A percentile compares a stretch with the other conserved stretches of the same genome.
phyloP scores from a whole-genome alignment of 305 asterid genomes.

The Solanum hybrid region DNA sequence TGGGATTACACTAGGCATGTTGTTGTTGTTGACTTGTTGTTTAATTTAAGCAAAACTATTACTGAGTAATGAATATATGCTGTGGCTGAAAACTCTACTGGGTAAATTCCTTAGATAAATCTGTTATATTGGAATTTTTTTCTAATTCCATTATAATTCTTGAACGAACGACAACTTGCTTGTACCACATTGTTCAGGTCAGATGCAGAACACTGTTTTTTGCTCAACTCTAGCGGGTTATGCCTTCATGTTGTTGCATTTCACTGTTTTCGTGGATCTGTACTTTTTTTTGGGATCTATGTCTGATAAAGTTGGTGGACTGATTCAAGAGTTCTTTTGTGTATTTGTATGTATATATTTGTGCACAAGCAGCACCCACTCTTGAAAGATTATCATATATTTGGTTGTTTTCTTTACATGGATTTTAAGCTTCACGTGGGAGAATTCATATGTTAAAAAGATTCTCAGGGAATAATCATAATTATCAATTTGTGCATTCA shows the following conservation, averaged over 20 bases:
- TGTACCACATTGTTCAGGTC: not conserved
- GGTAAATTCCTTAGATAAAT: not conserved
- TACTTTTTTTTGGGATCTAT: not conserved
- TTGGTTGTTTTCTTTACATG: not conserved
- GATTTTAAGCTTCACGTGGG: not conserved
- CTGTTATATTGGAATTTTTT: not conserved
- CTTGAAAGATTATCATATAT: not conserved
- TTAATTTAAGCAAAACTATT: not conserved
- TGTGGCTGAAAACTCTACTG: not conserved
- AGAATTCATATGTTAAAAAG: not conserved
- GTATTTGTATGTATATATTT: not conserved
- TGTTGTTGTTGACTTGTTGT: not conserved
- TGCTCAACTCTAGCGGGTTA: not conserved
- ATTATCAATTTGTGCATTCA: not conserved
- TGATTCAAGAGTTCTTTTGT: not conserved
- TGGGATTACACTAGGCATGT: not conserved
- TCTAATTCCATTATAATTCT: not conserved
- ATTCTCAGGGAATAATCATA: not conserved
- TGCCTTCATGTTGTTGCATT: not conserved
- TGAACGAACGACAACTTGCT: not conserved
- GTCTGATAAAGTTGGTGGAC: not conserved
- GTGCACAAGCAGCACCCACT: not conserved
- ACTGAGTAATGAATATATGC: not conserved
- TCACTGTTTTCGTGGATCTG: not conserved
- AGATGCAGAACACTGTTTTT: not conserved